Conservation (phyloP, 371 early-diverging fungal genomes). For the Circinella umbellata region DNA sequence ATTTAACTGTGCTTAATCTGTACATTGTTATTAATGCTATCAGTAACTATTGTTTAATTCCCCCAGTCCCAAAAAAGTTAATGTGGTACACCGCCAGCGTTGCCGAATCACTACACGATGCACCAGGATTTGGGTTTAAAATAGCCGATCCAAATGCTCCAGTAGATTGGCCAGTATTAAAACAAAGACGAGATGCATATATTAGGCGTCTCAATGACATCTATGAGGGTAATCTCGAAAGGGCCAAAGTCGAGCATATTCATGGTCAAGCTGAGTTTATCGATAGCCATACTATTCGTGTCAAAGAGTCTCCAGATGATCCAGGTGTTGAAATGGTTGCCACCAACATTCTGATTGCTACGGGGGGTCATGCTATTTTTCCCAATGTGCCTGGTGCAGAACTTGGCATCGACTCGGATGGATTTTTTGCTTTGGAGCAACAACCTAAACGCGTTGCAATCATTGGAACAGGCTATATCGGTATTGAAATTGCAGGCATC, state of each 20-base stretch:
- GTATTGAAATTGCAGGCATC: slow-evolving; percentile 94
- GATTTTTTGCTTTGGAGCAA: slow-evolving; percentile 90
- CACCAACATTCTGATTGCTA: slow-evolving; percentile 86
- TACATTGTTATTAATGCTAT: too few relatives aligned
- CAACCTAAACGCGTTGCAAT: slow-evolving; percentile 92
- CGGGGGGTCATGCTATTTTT: slow-evolving; percentile 73
- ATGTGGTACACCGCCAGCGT: slow-evolving; percentile 95
- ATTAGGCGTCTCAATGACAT: slow-evolving; percentile 93
- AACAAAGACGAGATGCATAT: slow-evolving; percentile 92
- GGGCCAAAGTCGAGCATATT: slow-evolving; percentile 83
- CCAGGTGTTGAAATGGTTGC: slow-evolving; percentile 53
- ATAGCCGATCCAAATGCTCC: slow-evolving; percentile 27
- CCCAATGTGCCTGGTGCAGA: slow-evolving; percentile 85
- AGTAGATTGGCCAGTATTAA: slow-evolving; percentile 57
- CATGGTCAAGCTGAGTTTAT: slow-evolving; percentile 85
- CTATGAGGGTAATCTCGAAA: slow-evolving; percentile 84
- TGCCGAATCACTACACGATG: slow-evolving; percentile 83
- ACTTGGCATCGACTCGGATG: slow-evolving; percentile 87
- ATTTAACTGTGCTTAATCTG: too few relatives aligned
- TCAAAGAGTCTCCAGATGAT: slow-evolving; percentile 31
- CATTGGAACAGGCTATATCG: slow-evolving; percentile 90
- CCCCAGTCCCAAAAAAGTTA: slow-evolving; percentile 92
- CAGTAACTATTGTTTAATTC: too few relatives aligned
- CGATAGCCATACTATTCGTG: slow-evolving; percentile 68
- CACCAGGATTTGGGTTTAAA: slow-evolving; percentile 84